Conservation (phyloP, 257 asterid genomes). For the Osmanthus fragrans region DNA sequence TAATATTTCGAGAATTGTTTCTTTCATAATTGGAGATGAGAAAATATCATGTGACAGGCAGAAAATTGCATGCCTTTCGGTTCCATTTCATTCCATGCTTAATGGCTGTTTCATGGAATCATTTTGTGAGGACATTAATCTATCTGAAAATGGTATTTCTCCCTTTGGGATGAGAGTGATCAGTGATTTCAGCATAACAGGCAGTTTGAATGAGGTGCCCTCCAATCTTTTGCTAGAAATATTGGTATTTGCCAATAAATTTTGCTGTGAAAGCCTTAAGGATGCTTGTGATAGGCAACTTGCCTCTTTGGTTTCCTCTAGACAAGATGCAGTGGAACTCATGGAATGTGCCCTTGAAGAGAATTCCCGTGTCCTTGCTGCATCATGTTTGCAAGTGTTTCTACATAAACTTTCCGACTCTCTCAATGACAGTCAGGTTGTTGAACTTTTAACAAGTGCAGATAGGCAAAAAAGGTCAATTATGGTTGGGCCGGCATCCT, state of each 20-base stretch:
- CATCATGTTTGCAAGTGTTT: slow-evolving; percentile 89
- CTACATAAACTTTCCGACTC: slow-evolving; percentile 77
- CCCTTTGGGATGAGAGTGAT: slow-evolving; percentile 66
- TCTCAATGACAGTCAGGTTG: slow-evolving; percentile 60
- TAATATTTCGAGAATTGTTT: slow-evolving; percentile 40
- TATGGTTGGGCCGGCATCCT: slow-evolving; percentile 76
- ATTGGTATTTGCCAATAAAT: slow-evolving; percentile 87
- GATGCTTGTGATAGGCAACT: slow-evolving; percentile 90
- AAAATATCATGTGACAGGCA: slow-evolving; percentile 70
- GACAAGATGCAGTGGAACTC: slow-evolving; percentile 82
- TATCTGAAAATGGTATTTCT: slow-evolving; percentile 82
- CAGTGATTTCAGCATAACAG: slow-evolving; percentile 58
- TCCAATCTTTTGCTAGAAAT: slow-evolving; percentile 74
- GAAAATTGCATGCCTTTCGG: slow-evolving; percentile 73
- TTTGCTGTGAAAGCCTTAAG: slow-evolving; percentile 87
- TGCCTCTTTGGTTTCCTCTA: slow-evolving; percentile 70
- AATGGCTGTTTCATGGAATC: slow-evolving; percentile 89
- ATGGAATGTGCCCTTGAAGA: slow-evolving; percentile 91
- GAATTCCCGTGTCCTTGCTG: slow-evolving; percentile 76
- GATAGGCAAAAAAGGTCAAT: slow-evolving; percentile 66
- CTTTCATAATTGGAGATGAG: slow-evolving; percentile 71
- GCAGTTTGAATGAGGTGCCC: slow-evolving; percentile 49
- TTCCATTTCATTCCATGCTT: slow-evolving; percentile 94
- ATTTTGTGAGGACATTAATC: slow-evolving; percentile 65
- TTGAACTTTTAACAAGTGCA: slow-evolving; percentile 62